phyloP scores from a whole-genome alignment of 2,329 filamentous ascomycete genomes.

The Neurospora sp. region DNA sequence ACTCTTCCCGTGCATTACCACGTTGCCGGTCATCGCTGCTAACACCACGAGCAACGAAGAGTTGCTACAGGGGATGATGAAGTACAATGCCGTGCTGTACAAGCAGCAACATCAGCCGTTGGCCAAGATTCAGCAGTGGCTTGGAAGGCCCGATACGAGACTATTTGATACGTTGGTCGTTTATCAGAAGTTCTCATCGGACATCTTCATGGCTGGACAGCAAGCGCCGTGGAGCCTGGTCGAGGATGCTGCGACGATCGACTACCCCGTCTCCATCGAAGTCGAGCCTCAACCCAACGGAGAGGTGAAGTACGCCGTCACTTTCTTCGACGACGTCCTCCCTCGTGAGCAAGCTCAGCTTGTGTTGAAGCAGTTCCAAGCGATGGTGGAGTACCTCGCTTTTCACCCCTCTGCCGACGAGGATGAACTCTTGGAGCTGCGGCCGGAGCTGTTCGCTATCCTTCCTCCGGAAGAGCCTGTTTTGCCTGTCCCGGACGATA shows the following conservation, averaged over 20 bases:
- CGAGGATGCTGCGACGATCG: conserved; percentile 58
- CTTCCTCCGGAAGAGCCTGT: conserved; percentile 47
- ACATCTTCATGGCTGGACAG: too few relatives aligned
- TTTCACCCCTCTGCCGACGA: conserved; percentile 32
- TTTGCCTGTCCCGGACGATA: conserved; percentile 44
- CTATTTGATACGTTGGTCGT: conserved; percentile 82
- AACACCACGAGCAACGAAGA: conserved; percentile 42
- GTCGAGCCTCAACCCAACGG: conserved; percentile 46
- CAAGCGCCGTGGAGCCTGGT: conserved; percentile 45
- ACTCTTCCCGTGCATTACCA: conserved; percentile 72
- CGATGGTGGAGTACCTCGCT: conserved; percentile 50
- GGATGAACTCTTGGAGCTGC: conserved; percentile 25
- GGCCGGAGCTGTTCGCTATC: conserved; percentile 48
- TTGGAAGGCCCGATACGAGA: conserved; percentile 51
- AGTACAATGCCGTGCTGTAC: conserved; percentile 52
- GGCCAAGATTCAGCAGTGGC: conserved; percentile 60
- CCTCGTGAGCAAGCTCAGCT: conserved; percentile 57
- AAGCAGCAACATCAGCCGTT: conserved; percentile 65
- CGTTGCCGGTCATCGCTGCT: conserved; percentile 60
- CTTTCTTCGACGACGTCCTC: conserved; percentile 53
- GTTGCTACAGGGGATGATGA: conserved; percentile 54
- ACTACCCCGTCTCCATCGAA: conserved; percentile 76
- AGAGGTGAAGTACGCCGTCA: conserved; percentile 52
- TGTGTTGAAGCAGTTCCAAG: conserved; percentile 63
- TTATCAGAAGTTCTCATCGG: conserved; percentile 54